phyloP scores from a whole-genome alignment of 176 grass and related monocot genomes.

The Typha latifolia region DNA sequence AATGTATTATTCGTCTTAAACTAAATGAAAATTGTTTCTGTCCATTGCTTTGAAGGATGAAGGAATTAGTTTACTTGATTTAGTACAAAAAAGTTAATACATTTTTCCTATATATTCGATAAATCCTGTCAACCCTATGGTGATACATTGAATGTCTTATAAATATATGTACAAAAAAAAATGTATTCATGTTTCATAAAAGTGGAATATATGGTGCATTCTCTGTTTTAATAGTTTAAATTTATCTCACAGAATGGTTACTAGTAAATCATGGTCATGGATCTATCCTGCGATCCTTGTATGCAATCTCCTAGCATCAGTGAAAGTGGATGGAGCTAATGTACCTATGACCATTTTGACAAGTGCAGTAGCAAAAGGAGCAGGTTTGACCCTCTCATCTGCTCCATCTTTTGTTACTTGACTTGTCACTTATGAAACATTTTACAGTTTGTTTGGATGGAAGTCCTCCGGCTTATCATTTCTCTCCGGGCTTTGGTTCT shows the following conservation, averaged over 20 bases:
- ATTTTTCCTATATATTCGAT: too few relatives aligned
- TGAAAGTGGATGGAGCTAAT: conserved; percentile 18
- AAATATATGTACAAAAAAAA: neutral
- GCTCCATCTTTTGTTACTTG: neutral
- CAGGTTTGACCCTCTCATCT: conserved; percentile 26
- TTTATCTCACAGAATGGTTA: conserved; percentile 17
- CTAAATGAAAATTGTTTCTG: too few relatives aligned
- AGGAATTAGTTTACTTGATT: too few relatives aligned
- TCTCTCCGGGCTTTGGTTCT: conserved; percentile 59
- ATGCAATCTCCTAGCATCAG: conserved; percentile 14
- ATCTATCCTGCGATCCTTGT: conserved; percentile 25
- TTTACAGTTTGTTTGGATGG: conserved; percentile 76
- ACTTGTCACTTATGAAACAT: neutral
- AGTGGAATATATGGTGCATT: neutral
- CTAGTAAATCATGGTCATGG: conserved; percentile 17
- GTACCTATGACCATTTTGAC: conserved; percentile 52
- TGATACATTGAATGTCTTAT: neutral
- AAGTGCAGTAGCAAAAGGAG: conserved; percentile 58
- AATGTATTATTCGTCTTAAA: too few relatives aligned
- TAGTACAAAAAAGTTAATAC: too few relatives aligned
- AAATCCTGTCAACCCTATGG: too few relatives aligned
- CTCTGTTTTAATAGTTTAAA: conserved; percentile 4
- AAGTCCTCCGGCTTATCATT: conserved; percentile 75
- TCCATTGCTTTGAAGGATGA: too few relatives aligned
- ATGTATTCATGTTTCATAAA: neutral